These are phyloP conservation scores for Podospora fimiseda DNA, from an alignment of 495 filamentous ascomycete species.

Conservation along the genomic window DNA sequence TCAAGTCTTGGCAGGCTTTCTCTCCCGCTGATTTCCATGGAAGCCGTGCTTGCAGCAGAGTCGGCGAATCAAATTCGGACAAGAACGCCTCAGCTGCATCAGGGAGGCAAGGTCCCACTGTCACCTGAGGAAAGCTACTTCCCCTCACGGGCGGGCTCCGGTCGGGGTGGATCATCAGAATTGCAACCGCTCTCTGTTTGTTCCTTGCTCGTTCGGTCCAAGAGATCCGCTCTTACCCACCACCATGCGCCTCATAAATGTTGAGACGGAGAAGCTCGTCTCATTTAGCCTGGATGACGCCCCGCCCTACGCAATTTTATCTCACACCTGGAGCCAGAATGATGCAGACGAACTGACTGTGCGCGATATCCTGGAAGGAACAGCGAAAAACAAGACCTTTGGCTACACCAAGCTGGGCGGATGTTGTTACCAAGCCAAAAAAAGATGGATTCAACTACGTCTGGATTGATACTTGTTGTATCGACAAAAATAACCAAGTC, in stretches of 20 bases:
- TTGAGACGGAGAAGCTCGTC: not conserved
- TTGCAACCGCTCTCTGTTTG: no score
- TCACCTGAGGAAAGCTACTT: no score
- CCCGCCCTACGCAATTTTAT: not conserved
- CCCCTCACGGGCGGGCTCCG: no score
- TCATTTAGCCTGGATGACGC: not conserved
- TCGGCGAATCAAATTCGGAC: no score
- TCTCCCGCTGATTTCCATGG: no score
- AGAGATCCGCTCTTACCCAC: not conserved
- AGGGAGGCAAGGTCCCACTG: no score
- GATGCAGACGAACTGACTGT: not conserved
- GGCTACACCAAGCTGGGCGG: conserved; percentile 5
- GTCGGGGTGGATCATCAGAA: no score
- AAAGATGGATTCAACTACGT: not conserved
- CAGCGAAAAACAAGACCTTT: not conserved
- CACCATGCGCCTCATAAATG: not conserved
- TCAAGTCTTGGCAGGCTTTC: no score
- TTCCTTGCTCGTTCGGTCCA: no score
- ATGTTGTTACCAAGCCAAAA: not conserved
- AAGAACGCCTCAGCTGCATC: no score
- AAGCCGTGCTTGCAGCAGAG: no score
- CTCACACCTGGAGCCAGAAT: conserved; percentile 2
- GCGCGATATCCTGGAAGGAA: not conserved
- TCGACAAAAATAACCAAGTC: conserved; percentile 5
- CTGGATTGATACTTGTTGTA: conserved; percentile 16